These are phyloP conservation scores for Fusarium hostae DNA, from an alignment of 2,329 filamentous ascomycete species.

Conservation along the genomic window DNA sequence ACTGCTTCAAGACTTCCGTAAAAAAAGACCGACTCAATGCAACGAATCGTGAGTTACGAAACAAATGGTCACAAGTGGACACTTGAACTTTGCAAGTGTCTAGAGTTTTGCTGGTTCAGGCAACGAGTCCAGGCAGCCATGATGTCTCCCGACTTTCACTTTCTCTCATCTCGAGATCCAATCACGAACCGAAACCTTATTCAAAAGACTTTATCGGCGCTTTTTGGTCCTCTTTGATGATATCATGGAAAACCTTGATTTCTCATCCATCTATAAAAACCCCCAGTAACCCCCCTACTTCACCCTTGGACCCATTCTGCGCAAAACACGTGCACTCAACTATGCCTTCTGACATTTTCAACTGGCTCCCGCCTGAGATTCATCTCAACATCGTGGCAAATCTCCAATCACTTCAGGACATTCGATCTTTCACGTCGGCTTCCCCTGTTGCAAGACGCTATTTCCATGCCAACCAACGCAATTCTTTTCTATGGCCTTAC, in stretches of 20 bases:
- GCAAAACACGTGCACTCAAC: neutral
- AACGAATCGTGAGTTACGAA: too few species aligned
- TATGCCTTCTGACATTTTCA: neutral
- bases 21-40: too few species aligned
- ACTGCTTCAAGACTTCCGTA: too few species aligned
- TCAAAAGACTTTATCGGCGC: too few species aligned
- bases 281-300: neutral
- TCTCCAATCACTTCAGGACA: neutral
- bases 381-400: neutral
- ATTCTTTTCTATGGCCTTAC: neutral
- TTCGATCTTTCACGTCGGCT: neutral
- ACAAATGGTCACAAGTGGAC: accelerated
- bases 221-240: neutral
- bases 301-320: too few species aligned
- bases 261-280: neutral
- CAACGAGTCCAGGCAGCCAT: neutral
- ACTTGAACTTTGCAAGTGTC: neutral
- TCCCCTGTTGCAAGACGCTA: neutral
- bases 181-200: neutral
- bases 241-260: neutral
- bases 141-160: neutral
- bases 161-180: neutral
- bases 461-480: neutral
- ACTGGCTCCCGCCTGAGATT: neutral
- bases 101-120: neutral